Evolutionary conservation across 2,329 filamentous ascomycete species (phyloP).

Genomic region (Chaetoscypha palmicola): DNA sequence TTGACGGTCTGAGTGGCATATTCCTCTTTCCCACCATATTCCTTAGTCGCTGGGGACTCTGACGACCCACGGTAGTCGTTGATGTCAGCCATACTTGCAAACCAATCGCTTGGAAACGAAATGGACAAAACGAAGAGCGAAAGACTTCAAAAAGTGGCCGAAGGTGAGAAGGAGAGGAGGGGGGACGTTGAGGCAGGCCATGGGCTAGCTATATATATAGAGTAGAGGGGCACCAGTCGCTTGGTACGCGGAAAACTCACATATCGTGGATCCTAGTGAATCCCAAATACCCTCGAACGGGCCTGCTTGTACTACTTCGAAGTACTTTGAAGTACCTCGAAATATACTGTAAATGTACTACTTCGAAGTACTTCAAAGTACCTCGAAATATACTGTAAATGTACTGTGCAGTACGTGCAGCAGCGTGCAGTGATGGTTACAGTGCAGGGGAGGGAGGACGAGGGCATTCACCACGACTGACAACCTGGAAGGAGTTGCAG

Average conservation of each 20-base stretch:
- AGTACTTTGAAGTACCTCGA: too few species aligned
- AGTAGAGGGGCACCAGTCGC: neutral
- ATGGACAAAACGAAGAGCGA: neutral
- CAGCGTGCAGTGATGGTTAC: too few species aligned
- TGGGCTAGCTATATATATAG: neutral
- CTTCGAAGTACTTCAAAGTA: too few species aligned
- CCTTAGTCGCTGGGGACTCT: conserved; percentile 9
- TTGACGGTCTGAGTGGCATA: conserved; percentile 5
- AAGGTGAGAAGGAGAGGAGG: neutral
- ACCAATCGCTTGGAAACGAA: neutral
- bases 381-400: too few species aligned
- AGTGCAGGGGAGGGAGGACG: too few species aligned
- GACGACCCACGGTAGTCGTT: conserved; percentile 14
- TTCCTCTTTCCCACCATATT: neutral
- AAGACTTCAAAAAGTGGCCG: neutral
- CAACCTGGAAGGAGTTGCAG: neutral
- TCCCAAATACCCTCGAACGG: neutral
- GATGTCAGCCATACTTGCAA: conserved; percentile 10
- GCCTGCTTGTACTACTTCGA: too few species aligned
- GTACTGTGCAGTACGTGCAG: too few species aligned
- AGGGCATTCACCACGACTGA: too few species aligned
- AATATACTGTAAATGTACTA: too few species aligned
- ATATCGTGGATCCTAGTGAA: too few species aligned
- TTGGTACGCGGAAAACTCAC: neutral
- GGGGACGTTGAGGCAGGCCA: neutral